Conservation (phyloP, 192 early-diverging fungal species). For the Lobosporangium transversale region DNA sequence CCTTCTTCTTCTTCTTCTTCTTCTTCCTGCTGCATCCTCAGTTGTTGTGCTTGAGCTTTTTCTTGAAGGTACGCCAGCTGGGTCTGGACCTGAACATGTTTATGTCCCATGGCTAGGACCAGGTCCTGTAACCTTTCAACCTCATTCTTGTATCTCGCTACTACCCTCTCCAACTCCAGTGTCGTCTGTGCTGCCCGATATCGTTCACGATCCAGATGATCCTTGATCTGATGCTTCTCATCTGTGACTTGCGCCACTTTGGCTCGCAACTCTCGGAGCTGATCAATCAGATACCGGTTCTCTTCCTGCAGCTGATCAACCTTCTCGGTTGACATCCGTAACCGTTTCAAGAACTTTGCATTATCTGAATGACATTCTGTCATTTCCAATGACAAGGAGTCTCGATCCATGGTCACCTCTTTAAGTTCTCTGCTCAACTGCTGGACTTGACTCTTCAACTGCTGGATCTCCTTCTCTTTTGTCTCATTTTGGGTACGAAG, state of each 20-base stretch:
- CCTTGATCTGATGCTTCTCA: slow-evolving; percentile 2
- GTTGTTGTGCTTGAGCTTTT: slow-evolving; percentile 6
- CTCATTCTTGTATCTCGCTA: slow-evolving; percentile 18
- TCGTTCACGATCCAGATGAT: slow-evolving; percentile 16
- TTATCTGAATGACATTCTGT: slow-evolving; percentile 30
- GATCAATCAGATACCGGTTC: slow-evolving; percentile 42
- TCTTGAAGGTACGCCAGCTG: slow-evolving; percentile 17
- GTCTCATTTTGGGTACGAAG: slow-evolving; percentile 4
- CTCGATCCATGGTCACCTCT: slow-evolving; percentile 30
- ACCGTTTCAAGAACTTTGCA: slow-evolving; percentile 30
- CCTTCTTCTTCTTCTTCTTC: background rate
- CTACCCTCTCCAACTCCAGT: slow-evolving; percentile 23
- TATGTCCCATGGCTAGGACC: slow-evolving; percentile 35
- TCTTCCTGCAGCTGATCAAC: slow-evolving; percentile 30
- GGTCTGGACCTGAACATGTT: slow-evolving; percentile 27
- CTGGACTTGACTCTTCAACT: slow-evolving; percentile 10
- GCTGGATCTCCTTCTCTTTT: background rate
- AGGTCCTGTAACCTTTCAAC: slow-evolving; percentile 34
- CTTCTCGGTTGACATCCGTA: slow-evolving; percentile 15
- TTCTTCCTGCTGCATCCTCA: background rate
- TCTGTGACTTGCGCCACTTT: slow-evolving; percentile 2
- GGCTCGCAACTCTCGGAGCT: slow-evolving; percentile 26
- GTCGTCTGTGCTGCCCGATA: slow-evolving; percentile 14
- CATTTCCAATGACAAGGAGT: slow-evolving; percentile 42
- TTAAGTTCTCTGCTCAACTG: slow-evolving; percentile 20